phyloP scores from a whole-genome alignment of 352 stramenopile genomes.

The Phytophthora colocasiae region DNA sequence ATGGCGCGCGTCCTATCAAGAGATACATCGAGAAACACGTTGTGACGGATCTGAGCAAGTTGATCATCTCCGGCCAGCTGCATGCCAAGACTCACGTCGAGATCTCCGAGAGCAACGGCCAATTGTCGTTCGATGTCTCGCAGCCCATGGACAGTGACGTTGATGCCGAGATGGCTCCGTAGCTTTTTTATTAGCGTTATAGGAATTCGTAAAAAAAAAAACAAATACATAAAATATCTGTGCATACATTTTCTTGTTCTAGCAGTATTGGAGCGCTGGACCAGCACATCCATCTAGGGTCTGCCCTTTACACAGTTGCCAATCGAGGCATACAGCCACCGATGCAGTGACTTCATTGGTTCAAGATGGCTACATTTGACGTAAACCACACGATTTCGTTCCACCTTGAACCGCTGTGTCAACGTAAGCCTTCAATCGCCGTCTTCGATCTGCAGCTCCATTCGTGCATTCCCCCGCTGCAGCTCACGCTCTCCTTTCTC shows the following conservation, averaged over 20 bases:
- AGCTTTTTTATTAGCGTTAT: slow-evolving; percentile 3
- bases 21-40: slow-evolving; percentile 96
- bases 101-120: slow-evolving; percentile 51
- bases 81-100: slow-evolving; percentile 74
- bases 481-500: not conserved
- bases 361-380: slow-evolving; percentile 10
- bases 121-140: slow-evolving; percentile 61
- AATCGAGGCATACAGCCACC: too few species aligned
- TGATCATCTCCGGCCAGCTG: slow-evolving; percentile 67
- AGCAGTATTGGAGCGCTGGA: too few species aligned
- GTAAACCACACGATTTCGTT: not conserved
- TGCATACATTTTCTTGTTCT: too few species aligned
- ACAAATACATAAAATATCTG: too few species aligned
- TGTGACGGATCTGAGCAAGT: slow-evolving; percentile 88
- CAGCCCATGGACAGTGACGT: slow-evolving; percentile 40
- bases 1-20: slow-evolving; percentile 96
- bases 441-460: slow-evolving; percentile 12
- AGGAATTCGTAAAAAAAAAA: not conserved
- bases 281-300: too few species aligned
- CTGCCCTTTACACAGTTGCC: too few species aligned
- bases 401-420: slow-evolving; percentile 16
- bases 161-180: slow-evolving; percentile 41
- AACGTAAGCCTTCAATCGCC: slow-evolving; percentile 13
- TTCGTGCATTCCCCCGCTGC: slow-evolving; percentile 20
- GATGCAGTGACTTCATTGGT: not conserved